Base-by-base conservation (phyloP, 352 stramenopile species). In the Pythium utonaiense region DNA sequence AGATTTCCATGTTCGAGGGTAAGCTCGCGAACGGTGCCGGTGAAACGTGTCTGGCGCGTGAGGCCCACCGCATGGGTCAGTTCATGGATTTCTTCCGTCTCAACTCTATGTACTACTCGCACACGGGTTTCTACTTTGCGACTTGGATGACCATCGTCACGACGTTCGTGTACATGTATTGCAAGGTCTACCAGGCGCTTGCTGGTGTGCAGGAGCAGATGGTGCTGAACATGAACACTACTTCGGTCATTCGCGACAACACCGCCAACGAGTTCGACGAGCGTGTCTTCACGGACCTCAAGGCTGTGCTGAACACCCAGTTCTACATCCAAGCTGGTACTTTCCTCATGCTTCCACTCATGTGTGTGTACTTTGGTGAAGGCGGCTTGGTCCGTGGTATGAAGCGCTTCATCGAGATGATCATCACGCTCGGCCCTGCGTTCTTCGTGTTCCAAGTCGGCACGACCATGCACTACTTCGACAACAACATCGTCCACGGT, bases 101-200 rank as follows among this genome's bases (percentile, higher is more conserved):
- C 27, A 91, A 90, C 60, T 91, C 82, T 55, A 91, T 93, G 82
- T 93, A 89, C 65, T 93, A 93, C 68, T 89, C 82, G 42, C 83
- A 93, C 75, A 93, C 81, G 36, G 83, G 83, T 2, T 93, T 93
- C 69, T 93, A 91, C 71, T 91, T 88, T 53, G 82, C 81, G 1
- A 93, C 82, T 53, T 91, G 82, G 82, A 89, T 93, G 82, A 93
- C 83, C 12, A 91, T 93, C 57, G 81, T 91, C n/a, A 91, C 82
- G 36, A 88, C 82, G 24, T 93, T 91, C 36, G 77, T 93, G 48
- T 93, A 91, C 75, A 91, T 93, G 79, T 93, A 91, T 66, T 74
- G 68, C 50, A 93, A 93, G 53, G 75, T 93, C 31, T 93, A 93
- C 70, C 76, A 91, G 22, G 80, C 83, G 34, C 66, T 93, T 1